These are phyloP conservation scores for Syncephalastrum racemosum DNA, from an alignment of 371 early-diverging fungal species.

Conservation along the genomic window DNA sequence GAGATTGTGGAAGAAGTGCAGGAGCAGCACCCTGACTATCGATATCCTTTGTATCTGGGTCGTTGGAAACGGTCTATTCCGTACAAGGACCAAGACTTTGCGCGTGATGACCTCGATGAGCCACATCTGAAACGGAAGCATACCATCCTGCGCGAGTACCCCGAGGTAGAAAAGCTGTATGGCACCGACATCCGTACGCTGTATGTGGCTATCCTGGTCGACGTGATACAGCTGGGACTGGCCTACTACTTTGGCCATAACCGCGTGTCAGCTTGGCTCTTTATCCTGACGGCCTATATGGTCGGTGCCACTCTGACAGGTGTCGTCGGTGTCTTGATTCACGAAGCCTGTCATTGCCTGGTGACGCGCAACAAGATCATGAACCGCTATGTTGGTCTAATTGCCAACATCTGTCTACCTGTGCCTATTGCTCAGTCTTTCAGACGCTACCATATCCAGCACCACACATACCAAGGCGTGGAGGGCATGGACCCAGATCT, in stretches of 20 bases:
- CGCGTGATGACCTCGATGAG: conserved; percentile 89
- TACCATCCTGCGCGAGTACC: conserved; percentile 83
- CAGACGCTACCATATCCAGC: conserved; percentile 94
- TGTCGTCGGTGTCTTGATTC: conserved; percentile 80
- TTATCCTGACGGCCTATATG: conserved; percentile 67
- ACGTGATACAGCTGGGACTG: conserved; percentile 70
- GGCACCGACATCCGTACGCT: conserved; percentile 83
- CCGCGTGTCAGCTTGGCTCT: conserved; percentile 56
- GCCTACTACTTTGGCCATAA: conserved; percentile 76
- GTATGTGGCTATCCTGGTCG: conserved; percentile 66
- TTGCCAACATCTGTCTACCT: conserved; percentile 86
- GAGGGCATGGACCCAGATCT: conserved; percentile 95
- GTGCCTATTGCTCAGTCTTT: conserved; percentile 83
- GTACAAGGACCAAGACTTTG: conserved; percentile 69
- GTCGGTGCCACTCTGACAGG: conserved; percentile 85
- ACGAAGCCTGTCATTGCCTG: conserved; percentile 91
- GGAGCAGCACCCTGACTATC: conserved; percentile 60
- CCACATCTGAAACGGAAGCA: conserved; percentile 92
- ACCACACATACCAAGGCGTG: conserved; percentile 96
- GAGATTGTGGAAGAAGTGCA: conserved; percentile 1
- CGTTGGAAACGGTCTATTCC: conserved; percentile 85
- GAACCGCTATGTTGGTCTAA: conserved; percentile 80
- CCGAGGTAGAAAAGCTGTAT: conserved; percentile 85
- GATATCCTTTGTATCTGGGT: conserved; percentile 82
- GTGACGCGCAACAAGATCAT: conserved; percentile 64